A percentile compares a stretch with the other conserved stretches of the same genome.
Evolutionary conservation across 208 protist species (phyloP).

Genomic region (Phytomonas francai): DNA sequence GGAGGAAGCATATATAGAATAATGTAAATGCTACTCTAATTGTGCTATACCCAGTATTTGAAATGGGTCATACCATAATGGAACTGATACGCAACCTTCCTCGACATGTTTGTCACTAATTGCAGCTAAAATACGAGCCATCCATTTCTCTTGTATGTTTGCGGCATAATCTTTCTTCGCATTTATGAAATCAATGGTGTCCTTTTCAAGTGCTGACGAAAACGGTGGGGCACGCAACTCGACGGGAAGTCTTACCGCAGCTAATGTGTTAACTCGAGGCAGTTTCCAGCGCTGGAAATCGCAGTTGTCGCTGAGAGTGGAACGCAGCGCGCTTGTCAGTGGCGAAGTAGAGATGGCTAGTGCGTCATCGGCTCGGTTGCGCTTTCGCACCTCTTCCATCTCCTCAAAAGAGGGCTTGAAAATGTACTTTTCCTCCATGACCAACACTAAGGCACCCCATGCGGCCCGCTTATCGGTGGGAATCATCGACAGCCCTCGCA

Average conservation of each 20-base stretch:
- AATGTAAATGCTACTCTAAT: conserved; percentile 1
- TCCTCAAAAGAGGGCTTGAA: conserved; percentile 32
- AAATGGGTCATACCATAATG: conserved; percentile 73
- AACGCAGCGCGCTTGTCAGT: conserved; percentile 13
- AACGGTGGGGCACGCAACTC: conserved; percentile 56
- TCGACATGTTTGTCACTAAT: conserved; percentile 5
- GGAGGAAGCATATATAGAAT: background rate
- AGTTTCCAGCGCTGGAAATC: conserved; percentile 37
- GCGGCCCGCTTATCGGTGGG: conserved; percentile 30
- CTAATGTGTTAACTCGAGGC: conserved; percentile 47
- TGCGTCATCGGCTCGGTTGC: conserved; percentile 15
- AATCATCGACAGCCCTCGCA: conserved; percentile 40
- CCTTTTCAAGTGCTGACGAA: conserved; percentile 35
- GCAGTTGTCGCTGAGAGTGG: conserved; percentile 36
- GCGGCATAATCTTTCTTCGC: conserved; percentile 36
- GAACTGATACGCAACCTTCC: conserved; percentile 23
- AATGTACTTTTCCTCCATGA: conserved; percentile 67
- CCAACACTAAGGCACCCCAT: conserved; percentile 42
- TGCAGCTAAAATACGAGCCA: conserved; percentile 15
- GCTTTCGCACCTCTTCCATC: conserved; percentile 21
- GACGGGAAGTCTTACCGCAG: conserved; percentile 40
- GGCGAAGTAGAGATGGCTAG: background rate
- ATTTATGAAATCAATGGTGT: conserved; percentile 46
- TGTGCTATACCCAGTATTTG: conserved; percentile 47
- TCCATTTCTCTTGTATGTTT: conserved; percentile 41